phyloP scores from a whole-genome alignment of 2,329 filamentous ascomycete species.

The Alternaria brassicicola region DNA sequence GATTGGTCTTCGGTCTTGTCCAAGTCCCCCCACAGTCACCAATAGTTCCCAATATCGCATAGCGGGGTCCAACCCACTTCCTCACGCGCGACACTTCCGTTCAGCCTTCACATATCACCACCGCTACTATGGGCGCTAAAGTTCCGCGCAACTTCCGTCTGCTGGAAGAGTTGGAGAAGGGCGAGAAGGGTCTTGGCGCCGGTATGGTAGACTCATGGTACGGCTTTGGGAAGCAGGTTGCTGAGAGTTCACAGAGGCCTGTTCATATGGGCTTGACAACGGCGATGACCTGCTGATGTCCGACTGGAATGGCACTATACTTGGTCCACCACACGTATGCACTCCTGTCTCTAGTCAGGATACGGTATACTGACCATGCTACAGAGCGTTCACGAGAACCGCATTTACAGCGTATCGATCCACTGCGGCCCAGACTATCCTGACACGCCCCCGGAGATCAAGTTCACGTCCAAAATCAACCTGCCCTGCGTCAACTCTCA shows the following conservation, averaged over 20 bases:
- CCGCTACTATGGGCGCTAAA: constrained; percentile 66
- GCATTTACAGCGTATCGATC: constrained; percentile 98
- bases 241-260: constrained; percentile 70
- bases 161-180: constrained; percentile 97
- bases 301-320: constrained; percentile 98
- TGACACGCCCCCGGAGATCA: constrained; percentile 83
- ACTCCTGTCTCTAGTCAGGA: not conserved
- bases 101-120: constrained; percentile 12
- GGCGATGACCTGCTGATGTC: constrained; percentile 95
- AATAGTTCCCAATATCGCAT: constrained; percentile 20
- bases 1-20: not conserved
- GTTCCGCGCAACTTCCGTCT: constrained; percentile 96
- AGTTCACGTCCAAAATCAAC: constrained; percentile 94
- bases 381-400: constrained; percentile 94
- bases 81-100: constrained; percentile 24
- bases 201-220: constrained; percentile 56
- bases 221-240: not conserved
- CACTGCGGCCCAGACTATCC: constrained; percentile 91
- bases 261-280: constrained; percentile 94
- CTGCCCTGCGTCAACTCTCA: constrained; percentile 87
- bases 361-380: constrained; percentile 8
- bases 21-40: constrained; percentile 4
- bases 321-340: constrained; percentile 92
- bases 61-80: constrained; percentile 44
- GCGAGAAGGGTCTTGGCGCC: constrained; percentile 94